Evolutionary conservation across 257 asterid species (phyloP), one percentile per base, ranked within the genome.

Genomic region (Gardenia jasminoides): DNA sequence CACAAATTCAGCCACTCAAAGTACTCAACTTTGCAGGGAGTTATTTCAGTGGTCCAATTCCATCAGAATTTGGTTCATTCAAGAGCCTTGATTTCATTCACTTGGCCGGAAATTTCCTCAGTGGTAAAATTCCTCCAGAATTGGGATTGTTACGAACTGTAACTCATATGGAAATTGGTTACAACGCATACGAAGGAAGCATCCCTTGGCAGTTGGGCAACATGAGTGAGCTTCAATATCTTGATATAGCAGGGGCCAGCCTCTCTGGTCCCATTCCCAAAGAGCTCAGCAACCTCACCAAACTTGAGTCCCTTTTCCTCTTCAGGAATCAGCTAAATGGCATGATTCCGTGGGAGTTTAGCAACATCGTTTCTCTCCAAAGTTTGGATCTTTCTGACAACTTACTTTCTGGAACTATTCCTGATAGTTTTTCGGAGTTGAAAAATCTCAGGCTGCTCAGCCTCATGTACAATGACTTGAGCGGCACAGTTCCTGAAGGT

Each of bases 371-470:
- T 71, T 41, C 89, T 58, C 93, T 96, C 75, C 83, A 84, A 85
- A 96, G 99, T 85, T 87, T 96, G 91, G 99, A 96, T 91, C 98
- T 96, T 89, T 96, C 99, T 3, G 99, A 92, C 76, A 96, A 96
- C 82, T 76, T 86, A 19, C 91, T 96, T 68, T 89, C 91, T 59
- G 99, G 99, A 8, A 72, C 87, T 19, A 86, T 96, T 56, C 99
- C 99, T 8, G 96, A 91, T 56, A 91, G 90, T 64, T 90, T 96
- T 48, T 93, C 98, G 0, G 94, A 88, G 81, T 62, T 96, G 81
- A 88, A 85, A 81, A 96, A 88, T 78, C 91, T 96, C 0, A 89
- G 72, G 69, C 65, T 96, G 82, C 86, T 96, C 82, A 93, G 99
- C 72, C 82, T 96, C 52, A 96, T 96, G 99, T 96, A 88, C 81